Conservation (phyloP, 768 basidiomycete genomes). For the Phylloporus sp. region DNA sequence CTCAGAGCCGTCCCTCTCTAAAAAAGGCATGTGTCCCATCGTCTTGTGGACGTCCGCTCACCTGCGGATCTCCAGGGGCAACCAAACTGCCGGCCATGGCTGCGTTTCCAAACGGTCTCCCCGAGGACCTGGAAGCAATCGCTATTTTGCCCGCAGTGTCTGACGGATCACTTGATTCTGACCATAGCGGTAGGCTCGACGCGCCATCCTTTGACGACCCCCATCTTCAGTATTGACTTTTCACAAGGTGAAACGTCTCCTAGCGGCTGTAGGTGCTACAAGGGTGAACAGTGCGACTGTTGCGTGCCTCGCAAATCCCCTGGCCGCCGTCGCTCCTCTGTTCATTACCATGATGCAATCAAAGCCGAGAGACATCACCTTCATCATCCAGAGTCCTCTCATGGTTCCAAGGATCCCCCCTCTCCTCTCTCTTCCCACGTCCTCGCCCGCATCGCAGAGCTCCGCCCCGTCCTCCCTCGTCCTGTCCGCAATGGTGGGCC, state of each 20-base stretch:
- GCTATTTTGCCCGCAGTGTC: conserved; percentile 32
- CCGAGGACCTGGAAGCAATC: conserved; percentile 58
- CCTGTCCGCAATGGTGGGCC: conserved; percentile 39
- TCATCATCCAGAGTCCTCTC: conserved; percentile 16
- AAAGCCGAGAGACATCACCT: conserved; percentile 25
- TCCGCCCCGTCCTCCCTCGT: conserved; percentile 68
- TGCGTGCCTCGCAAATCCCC: conserved; percentile 46
- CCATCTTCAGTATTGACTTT: conserved; percentile 42
- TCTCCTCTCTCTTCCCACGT: conserved; percentile 42
- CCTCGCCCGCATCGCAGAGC: conserved; percentile 55
- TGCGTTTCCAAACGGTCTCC: conserved; percentile 77
- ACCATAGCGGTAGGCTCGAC: conserved; percentile 60
- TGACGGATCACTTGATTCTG: conserved; percentile 56
- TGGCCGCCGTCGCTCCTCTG: conserved; percentile 32
- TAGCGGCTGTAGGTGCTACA: conserved; percentile 44
- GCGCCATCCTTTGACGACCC: conserved; percentile 37
- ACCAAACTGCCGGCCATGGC: conserved; percentile 62
- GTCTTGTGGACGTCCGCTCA: background rate
- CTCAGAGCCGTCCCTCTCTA: conserved; percentile 33
- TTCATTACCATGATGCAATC: conserved; percentile 26
- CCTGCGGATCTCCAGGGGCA: conserved; percentile 36
- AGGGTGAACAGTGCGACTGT: conserved; percentile 52
- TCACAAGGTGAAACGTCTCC: conserved; percentile 41
- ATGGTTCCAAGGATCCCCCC: conserved; percentile 9
- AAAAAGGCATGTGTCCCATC: conserved; percentile 56